A percentile compares a stretch with the other conserved stretches of the same genome.
These are phyloP conservation scores for Uncinocarpus reesii DNA, from an alignment of 2,329 filamentous ascomycete genomes.

Conservation along the genomic window DNA sequence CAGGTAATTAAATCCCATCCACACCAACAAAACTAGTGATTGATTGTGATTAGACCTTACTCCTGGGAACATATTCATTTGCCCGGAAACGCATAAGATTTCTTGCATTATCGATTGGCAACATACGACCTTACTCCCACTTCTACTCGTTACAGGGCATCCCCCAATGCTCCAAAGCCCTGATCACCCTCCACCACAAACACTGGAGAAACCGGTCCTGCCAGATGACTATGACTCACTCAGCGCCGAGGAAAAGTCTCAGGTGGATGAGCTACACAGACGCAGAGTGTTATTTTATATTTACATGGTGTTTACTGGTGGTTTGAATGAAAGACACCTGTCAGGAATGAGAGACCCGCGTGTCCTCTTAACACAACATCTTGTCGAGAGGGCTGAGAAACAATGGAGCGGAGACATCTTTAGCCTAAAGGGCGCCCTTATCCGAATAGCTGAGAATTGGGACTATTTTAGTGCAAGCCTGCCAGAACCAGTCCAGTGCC, in stretches of 20 bases:
- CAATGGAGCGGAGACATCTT: slow-evolving; percentile 22
- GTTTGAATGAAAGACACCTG: slow-evolving; percentile 20
- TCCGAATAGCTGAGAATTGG: slow-evolving; percentile 17
- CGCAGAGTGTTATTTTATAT: slow-evolving; percentile 19
- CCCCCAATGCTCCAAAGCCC: slow-evolving; percentile 21
- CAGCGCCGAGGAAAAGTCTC: slow-evolving; percentile 15
- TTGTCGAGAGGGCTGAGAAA: slow-evolving; percentile 20
- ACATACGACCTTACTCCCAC: slow-evolving; percentile 11
- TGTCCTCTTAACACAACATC: slow-evolving; percentile 18
- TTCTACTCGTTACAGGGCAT: slow-evolving; percentile 8
- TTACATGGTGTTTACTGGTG: slow-evolving; percentile 21
- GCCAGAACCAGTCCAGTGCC: slow-evolving; percentile 14
- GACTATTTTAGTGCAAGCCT: slow-evolving; percentile 10
- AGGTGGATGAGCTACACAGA: slow-evolving; percentile 20
- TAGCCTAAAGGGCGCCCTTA: slow-evolving; percentile 18
- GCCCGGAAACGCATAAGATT: slow-evolving; percentile 11
- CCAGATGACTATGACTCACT: slow-evolving; percentile 19
- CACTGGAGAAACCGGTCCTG: slow-evolving; percentile 16
- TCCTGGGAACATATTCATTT: slow-evolving; percentile 12
- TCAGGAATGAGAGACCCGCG: slow-evolving; percentile 19
- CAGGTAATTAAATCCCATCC: slow-evolving; percentile 8
- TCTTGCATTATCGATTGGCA: slow-evolving; percentile 15
- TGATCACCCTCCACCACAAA: slow-evolving; percentile 16
- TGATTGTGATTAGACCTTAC: slow-evolving; percentile 14
- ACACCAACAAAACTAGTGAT: not conserved